Base-by-base conservation (phyloP, 768 basidiomycete genomes). In the Mycena filopes region DNA sequence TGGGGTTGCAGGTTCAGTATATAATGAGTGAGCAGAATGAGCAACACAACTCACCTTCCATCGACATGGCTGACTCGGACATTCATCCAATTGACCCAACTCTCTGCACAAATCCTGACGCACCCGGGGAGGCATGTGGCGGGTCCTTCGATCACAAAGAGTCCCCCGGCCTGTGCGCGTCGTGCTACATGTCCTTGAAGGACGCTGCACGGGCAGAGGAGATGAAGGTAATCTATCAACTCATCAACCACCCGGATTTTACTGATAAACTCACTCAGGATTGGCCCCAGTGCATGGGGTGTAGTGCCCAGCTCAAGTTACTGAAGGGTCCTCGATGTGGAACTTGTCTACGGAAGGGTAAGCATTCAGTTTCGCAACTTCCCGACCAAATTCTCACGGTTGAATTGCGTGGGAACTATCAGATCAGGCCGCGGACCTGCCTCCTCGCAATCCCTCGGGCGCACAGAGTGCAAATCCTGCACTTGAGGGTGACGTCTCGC, bases 251-350 rank as follows among this genome's bases (percentile, higher is more conserved):
- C 20, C 3, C 4, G 12, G n/a, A 6, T 21, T 50, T 25, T 23
- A 6, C 26, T 50, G 2, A 40, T 21, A 47, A 47, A 21, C 21
- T 38, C 31, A 1, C 25, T 4, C n/a, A 49, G 58, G 40, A 42
- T 11, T 60, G 58, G 58, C 58, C 49, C 7, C 58, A 58, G 56
- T 58, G 56, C 33, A 38, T 31, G 5, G 56, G 56, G 10, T 60
- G 49, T 31, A 49, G 48, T 25, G 47, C 49, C 1, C 58, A 60
- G 38, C 38, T 60, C 11, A 50, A 41, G 28, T 36, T 29, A 6
- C 10, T 60, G 28, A 60, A 60, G 16, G 58, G 38, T 3, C 10
- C 45, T 12, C 58, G 58, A 40, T 60, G 48, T 28, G 58, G 58
- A n/a, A 33, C 48, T 2, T 60, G 58, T n/a, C 7, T 50, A 13